phyloP scores from a whole-genome alignment of 306 rosid genomes.

The Notholithocarpus densiflorus region DNA sequence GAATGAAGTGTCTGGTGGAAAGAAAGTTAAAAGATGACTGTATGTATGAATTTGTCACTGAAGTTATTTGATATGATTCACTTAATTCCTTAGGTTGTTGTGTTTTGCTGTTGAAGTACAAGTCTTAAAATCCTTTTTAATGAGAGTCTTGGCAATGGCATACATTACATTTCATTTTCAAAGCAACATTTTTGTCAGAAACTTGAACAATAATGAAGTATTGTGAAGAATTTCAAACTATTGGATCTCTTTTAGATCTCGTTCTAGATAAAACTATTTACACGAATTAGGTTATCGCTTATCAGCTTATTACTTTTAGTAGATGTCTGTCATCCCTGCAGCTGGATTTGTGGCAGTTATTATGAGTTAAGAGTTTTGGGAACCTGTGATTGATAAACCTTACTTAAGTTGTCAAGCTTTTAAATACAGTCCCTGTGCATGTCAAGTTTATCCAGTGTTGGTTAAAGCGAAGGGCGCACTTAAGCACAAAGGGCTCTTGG shows the following conservation, averaged over 20 bases:
- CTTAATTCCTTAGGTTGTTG: neutral
- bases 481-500: too few species aligned
- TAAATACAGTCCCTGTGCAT: neutral
- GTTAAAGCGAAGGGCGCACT: too few species aligned
- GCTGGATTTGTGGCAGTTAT: neutral
- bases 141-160: neutral
- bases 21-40: neutral
- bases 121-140: neutral
- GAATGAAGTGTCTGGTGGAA: neutral
- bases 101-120: neutral
- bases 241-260: neutral
- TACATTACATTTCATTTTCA: neutral
- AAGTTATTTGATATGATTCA: neutral
- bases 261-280: neutral
- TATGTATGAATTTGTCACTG: neutral
- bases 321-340: neutral
- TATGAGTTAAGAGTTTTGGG: neutral
- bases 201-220: neutral
- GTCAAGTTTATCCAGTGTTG: neutral
- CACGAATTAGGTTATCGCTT: neutral
- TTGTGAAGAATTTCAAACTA: neutral
- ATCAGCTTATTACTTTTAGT: neutral
- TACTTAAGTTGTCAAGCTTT: slow-evolving; percentile 2
- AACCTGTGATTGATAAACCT: neutral
- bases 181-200: neutral